These are phyloP conservation scores for Jamesozyma rosinii DNA, from an alignment of 805 yeast species.

Conservation along the genomic window DNA sequence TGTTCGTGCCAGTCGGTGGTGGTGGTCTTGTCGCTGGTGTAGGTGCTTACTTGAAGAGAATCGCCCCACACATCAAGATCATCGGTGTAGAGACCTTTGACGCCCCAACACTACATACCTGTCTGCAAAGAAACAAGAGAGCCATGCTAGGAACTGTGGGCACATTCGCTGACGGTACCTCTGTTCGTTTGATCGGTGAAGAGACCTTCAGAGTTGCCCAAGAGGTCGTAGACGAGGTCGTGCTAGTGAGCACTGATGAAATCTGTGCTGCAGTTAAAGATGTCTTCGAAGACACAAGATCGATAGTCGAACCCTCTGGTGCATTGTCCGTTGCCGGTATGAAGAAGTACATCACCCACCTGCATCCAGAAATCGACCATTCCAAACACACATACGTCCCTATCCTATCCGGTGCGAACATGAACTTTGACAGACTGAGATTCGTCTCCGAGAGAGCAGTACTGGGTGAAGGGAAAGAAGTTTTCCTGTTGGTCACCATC, in stretches of 20 bases:
- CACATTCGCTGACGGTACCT: conserved; percentile 97
- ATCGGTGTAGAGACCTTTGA: conserved; percentile 95
- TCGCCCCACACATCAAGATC: conserved; percentile 94
- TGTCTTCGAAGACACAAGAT: conserved; percentile 89
- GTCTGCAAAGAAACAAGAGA: conserved; percentile 48
- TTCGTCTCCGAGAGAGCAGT: conserved; percentile 96
- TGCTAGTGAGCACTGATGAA: conserved; percentile 82
- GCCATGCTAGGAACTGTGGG: conserved; percentile 68
- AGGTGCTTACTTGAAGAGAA: conserved; percentile 79
- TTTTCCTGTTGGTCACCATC: conserved; percentile 77
- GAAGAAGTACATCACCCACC: conserved; percentile 60
- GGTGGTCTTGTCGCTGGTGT: conserved; percentile 94
- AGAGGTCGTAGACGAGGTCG: conserved; percentile 80
- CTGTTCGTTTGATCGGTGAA: conserved; percentile 80
- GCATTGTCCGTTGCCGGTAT: conserved; percentile 94
- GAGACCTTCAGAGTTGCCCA: conserved; percentile 80
- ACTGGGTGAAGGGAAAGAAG: conserved; percentile 97
- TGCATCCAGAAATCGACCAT: conserved; percentile 64
- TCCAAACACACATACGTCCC: conserved; percentile 67
- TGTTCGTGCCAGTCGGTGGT: conserved; percentile 92
- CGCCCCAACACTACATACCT: conserved; percentile 83
- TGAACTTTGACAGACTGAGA: conserved; percentile 93
- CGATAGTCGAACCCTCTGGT: conserved; percentile 93
- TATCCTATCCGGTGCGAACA: conserved; percentile 89
- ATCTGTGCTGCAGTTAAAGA: conserved; percentile 96